These are phyloP conservation scores for Penicillium janthinellum DNA, from an alignment of 2,329 filamentous ascomycete genomes.

Conservation along the genomic window DNA sequence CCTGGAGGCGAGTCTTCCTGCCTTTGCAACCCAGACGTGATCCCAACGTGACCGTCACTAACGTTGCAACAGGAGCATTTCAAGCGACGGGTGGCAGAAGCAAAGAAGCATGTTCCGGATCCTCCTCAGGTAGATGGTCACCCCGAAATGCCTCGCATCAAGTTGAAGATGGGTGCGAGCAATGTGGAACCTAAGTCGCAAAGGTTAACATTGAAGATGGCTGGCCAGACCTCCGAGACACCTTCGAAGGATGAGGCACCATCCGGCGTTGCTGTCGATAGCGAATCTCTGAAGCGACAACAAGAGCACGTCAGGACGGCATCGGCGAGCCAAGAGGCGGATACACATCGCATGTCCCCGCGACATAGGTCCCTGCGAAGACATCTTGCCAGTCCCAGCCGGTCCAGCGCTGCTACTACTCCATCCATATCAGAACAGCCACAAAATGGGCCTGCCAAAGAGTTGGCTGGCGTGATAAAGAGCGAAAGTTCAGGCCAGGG, in stretches of 20 bases:
- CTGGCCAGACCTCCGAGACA: conserved; percentile 58
- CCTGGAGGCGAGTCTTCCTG: conserved; percentile 65
- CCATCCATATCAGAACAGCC: conserved; percentile 30
- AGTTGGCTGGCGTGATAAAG: conserved; percentile 26
- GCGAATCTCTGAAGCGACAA: conserved; percentile 56
- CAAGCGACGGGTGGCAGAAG: conserved; percentile 67
- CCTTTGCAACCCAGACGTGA: not conserved
- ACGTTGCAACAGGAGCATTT: conserved; percentile 63
- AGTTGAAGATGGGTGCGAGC: conserved; percentile 67
- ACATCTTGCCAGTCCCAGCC: conserved; percentile 27
- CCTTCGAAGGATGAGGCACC: conserved; percentile 43
- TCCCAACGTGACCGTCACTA: conserved; percentile 6
- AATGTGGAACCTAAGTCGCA: conserved; percentile 50
- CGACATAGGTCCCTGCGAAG: conserved; percentile 43
- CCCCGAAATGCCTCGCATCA: conserved; percentile 70
- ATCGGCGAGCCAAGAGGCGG: conserved; percentile 34
- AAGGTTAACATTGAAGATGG: conserved; percentile 73
- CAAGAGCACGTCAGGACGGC: conserved; percentile 55
- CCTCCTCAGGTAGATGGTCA: conserved; percentile 48
- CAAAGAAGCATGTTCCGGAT: conserved; percentile 71
- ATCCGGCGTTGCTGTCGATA: conserved; percentile 56
- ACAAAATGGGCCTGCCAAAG: conserved; percentile 27
- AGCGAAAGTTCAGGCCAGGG: conserved; percentile 8
- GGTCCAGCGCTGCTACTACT: conserved; percentile 25
- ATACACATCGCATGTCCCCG: conserved; percentile 23